These are phyloP conservation scores for Arthrobotrys iridis DNA, from an alignment of 2,329 filamentous ascomycete species.

Conservation along the genomic window DNA sequence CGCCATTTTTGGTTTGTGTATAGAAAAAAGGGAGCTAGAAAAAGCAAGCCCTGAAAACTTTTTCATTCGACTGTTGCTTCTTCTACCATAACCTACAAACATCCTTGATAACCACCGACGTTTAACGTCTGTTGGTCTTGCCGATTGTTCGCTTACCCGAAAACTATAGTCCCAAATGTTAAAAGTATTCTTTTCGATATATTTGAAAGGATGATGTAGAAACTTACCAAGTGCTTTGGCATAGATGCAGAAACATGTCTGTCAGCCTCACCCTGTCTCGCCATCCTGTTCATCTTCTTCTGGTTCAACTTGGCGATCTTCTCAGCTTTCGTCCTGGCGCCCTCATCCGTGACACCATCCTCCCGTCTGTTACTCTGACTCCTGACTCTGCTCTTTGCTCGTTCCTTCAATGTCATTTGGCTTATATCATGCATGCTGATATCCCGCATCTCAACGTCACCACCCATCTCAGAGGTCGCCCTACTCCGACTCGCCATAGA, in stretches of 20 bases:
- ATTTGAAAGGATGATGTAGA: not conserved
- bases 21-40: not conserved
- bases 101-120: not conserved
- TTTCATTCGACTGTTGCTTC: slow-evolving; percentile 4
- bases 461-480: slow-evolving; percentile 76
- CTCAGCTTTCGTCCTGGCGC: slow-evolving; percentile 79
- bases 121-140: slow-evolving; percentile 79
- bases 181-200: not conserved
- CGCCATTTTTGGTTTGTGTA: not conserved
- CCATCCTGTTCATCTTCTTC: slow-evolving; percentile 99
- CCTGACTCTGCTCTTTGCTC: slow-evolving; percentile 77
- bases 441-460: slow-evolving; percentile 64
- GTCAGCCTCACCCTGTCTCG: slow-evolving; percentile 95
- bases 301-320: slow-evolving; percentile 87
- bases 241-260: slow-evolving; percentile 83
- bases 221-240: slow-evolving; percentile 87
- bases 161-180: slow-evolving; percentile 67
- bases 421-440: slow-evolving; percentile 66
- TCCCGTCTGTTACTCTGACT: slow-evolving; percentile 73
- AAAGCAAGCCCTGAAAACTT: slow-evolving; percentile 1
- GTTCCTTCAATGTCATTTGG: slow-evolving; percentile 66
- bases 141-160: slow-evolving; percentile 93
- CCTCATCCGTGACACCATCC: slow-evolving; percentile 78
- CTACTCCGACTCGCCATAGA: slow-evolving; percentile 71
- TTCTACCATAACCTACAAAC: slow-evolving; percentile 11